These are phyloP conservation scores for Talaromyces sp. DNA, from an alignment of 2,329 filamentous ascomycete species.

Conservation along the genomic window DNA sequence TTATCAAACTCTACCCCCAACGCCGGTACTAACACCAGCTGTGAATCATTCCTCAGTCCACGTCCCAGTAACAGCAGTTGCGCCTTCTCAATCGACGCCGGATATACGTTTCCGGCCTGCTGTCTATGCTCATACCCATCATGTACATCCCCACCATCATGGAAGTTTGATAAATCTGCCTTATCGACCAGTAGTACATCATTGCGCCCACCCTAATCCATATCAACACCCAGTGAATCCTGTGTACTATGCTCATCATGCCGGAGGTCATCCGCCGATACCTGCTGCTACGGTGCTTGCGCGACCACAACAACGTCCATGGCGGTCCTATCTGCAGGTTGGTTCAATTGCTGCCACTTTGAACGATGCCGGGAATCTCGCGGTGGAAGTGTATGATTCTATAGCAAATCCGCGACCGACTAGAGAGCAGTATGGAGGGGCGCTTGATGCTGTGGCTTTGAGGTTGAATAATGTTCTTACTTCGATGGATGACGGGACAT, in stretches of 20 bases:
- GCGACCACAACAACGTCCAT: background rate
- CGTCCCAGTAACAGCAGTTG: background rate
- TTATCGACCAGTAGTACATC: background rate
- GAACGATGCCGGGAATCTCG: conserved; percentile 15
- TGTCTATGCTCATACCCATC: background rate
- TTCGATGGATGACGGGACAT: conserved; percentile 17
- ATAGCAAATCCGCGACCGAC: background rate
- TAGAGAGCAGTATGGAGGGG: conserved; percentile 6
- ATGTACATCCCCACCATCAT: conserved; percentile 1
- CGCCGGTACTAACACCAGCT: background rate
- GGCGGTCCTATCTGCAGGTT: conserved; percentile 5
- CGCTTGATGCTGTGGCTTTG: conserved; percentile 12
- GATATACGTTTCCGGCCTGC: background rate
- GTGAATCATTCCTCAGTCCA: background rate
- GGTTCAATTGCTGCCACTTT: conserved; percentile 12
- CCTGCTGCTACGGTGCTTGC: background rate
- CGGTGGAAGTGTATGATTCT: conserved; percentile 12
- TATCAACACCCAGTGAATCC: background rate
- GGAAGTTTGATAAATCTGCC: background rate
- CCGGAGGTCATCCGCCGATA: background rate
- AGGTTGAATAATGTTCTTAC: conserved; percentile 16
- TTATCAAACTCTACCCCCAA: conserved; percentile 15
- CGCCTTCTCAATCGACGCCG: background rate
- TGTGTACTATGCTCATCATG: background rate
- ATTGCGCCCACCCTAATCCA: background rate